Evolutionary conservation across 148 eudicot species (phyloP), one percentile per base, ranked within the genome.

Genomic region (Persicaria maculosa): DNA sequence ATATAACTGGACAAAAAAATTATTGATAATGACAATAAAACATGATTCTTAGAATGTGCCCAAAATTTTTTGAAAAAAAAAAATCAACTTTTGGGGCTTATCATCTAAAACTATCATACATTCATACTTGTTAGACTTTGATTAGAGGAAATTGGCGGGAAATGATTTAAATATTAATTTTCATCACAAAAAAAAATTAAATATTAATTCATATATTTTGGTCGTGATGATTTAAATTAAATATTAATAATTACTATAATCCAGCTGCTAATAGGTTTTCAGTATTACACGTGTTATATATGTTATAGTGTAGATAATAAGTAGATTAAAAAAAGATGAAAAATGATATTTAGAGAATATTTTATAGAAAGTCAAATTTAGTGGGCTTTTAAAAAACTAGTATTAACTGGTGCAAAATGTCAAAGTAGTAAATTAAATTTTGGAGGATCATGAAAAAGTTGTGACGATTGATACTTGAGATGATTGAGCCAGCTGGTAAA

Each of bases 171-270:
- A 31, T 31, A 31, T 31, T 31, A 31, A 0, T 31, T 31, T 31
- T 31, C 40, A 31, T 31, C 2, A 31, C 1, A 31, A 31, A n/a
- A 31, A 31, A 31, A 31, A 3, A 31, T n/a, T n/a, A 36, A 65
- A 36, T 16, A 65, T 4, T 57, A 3, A 57, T 48, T 19, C 22
- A 40, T 65, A 46, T 2, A 14, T 36, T 17, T 36, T 64, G 69
- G 69, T 17, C 44, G 69, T 36, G 45, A 65, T 65, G 5, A 0
- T 65, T 65, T 65, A 65, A 22, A 65, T 65, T 65, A 65, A 22
- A 65, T 65, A 65, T 65, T 36, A 59, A 43, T 61, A 40, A 5
- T 31, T 31, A 31, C 40, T 31, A n/a, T 31, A 31, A 31, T 31
- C 40, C 40, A 31, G 40, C 40, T 31, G 40, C 40, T 31, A 31